Base-by-base conservation (phyloP, 2,329 filamentous ascomycete species). In the Fusarium tuaranense region DNA sequence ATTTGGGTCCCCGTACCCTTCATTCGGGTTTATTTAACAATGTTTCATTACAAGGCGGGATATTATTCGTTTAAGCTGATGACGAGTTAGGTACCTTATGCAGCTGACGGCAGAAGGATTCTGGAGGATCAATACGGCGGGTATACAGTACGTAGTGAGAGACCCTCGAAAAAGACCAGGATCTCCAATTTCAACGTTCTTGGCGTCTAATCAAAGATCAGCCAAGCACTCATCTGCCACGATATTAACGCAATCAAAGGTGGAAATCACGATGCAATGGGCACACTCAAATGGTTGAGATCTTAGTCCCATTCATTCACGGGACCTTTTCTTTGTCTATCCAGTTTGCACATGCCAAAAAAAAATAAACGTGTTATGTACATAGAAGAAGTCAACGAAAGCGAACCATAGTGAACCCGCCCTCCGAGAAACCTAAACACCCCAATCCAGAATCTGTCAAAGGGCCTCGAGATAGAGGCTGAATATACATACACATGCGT, bases 351-450 rank as follows among this genome's bases (percentile, higher is more conserved):
- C 66, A 65, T 34, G 55, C 68, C 61, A 36, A 60, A 64, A 36
- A 60, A 64, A 61, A 65, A 63, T 22, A 36, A 53, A 53, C 27
- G 27, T 53, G 27, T 53, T 75, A 75, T 75, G 70, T 75, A 75
- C 73, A 76, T 74, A 65, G 70, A 67, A 67, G 38, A 75, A 75
- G 69, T 75, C 72, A 69, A 70, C 46, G 53, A 69, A 66, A 71
- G 67, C 67, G 67, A 74, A 71, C 73, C 61, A 51, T 72, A 55
- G 73, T 69, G 74, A 68, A 74, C 70, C 66, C 70, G 68, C 71
- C 48, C 48, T 53, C 64, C 38, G 59, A 69, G 70, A 69, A 73
- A 76, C 72, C 74, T 66, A 71, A 78, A 77, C 76, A 77, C 73
- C 75, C 74, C 67, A 73, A 78, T 76, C 68, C 72, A 73, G 71